A percentile compares a stretch with the other conserved stretches of the same genome.
phyloP scores from a whole-genome alignment of 495 filamentous ascomycete species.

The Talaromyces wortmannii region DNA sequence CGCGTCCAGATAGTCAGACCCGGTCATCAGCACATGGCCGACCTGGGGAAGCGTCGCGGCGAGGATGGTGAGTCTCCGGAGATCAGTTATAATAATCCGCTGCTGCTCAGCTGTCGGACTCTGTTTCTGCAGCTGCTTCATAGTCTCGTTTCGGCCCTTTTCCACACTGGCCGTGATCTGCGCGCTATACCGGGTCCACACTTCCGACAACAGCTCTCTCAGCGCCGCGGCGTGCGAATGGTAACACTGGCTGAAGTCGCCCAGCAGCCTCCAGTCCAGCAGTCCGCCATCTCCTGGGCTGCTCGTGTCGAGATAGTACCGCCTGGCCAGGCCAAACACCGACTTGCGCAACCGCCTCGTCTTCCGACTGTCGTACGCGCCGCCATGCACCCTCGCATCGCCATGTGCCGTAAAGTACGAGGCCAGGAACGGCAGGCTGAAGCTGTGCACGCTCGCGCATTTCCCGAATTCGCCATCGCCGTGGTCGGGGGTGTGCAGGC shows the following conservation, averaged over 20 bases:
- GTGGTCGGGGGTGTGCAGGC: constrained; percentile 50
- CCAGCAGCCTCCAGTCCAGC: constrained; percentile 31
- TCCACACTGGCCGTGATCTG: constrained; percentile 34
- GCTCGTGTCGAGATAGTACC: constrained; percentile 21
- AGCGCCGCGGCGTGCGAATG: constrained; percentile 29
- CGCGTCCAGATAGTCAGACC: constrained; percentile 79
- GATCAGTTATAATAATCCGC: constrained; percentile 20
- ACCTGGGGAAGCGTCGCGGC: constrained; percentile 23
- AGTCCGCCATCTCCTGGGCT: constrained; percentile 15
- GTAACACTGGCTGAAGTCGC: constrained; percentile 31
- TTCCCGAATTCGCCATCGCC: constrained; percentile 37
- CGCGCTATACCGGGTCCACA: constrained; percentile 26
- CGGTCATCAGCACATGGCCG: constrained; percentile 62
- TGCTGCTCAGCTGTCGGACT: constrained; percentile 5
- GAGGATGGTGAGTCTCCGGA: constrained; percentile 34
- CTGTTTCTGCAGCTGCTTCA: constrained; percentile 27
- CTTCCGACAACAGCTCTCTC: constrained; percentile 36
- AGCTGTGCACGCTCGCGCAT: constrained; percentile 44
- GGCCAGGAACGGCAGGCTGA: constrained; percentile 50
- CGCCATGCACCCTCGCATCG: constrained; percentile 18
- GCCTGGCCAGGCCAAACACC: constrained; percentile 54
- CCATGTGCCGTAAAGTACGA: constrained; percentile 44
- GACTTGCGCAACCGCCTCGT: constrained; percentile 49
- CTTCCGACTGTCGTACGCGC: constrained; percentile 23
- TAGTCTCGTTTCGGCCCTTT: constrained; percentile 38